A percentile compares a stretch with the other conserved stretches of the same genome.
Conservation (phyloP, 768 basidiomycete species). For the Ramaria sp. region DNA sequence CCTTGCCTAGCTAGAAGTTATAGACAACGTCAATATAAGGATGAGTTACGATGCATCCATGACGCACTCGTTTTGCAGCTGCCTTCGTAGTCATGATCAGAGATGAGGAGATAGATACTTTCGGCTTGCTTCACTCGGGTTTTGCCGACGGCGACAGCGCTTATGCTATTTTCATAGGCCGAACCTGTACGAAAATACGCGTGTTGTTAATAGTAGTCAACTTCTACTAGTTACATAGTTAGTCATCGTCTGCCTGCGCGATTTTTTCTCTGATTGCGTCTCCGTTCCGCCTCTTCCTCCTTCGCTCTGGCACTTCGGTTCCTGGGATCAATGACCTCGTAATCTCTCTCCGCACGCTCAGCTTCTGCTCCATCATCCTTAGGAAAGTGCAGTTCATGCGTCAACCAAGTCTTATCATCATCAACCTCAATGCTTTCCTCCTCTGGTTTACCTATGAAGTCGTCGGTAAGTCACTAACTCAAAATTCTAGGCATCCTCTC, state of each 20-base stretch:
- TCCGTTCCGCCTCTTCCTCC: slow-evolving; percentile 69
- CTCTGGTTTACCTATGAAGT: slow-evolving; percentile 18
- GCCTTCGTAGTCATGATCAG: slow-evolving; percentile 69
- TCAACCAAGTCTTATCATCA: slow-evolving; percentile 63
- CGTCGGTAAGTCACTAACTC: not conserved
- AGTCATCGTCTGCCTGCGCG: slow-evolving; percentile 1
- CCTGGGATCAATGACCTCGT: slow-evolving; percentile 83
- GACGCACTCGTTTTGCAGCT: slow-evolving; percentile 67
- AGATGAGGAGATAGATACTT: not conserved
- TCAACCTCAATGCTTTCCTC: slow-evolving; percentile 64
- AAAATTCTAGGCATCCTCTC: slow-evolving; percentile 13
- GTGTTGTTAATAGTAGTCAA: too few species aligned
- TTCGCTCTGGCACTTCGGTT: slow-evolving; percentile 59
- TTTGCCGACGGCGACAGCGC: not conserved
- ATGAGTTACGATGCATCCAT: not conserved
- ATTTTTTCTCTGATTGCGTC: slow-evolving; percentile 15
- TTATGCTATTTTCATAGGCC: too few species aligned
- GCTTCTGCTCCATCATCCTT: slow-evolving; percentile 72
- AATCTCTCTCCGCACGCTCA: slow-evolving; percentile 70
- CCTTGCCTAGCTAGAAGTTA: slow-evolving; percentile 60
- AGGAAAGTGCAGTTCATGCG: slow-evolving; percentile 61
- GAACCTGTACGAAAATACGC: too few species aligned
- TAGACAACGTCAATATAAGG: slow-evolving; percentile 5
- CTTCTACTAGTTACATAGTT: not conserved
- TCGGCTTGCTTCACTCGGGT: not conserved